Evolutionary conservation across 352 stramenopile genomes (phyloP).

Genomic region (Pilasporangium apinafurcum): DNA sequence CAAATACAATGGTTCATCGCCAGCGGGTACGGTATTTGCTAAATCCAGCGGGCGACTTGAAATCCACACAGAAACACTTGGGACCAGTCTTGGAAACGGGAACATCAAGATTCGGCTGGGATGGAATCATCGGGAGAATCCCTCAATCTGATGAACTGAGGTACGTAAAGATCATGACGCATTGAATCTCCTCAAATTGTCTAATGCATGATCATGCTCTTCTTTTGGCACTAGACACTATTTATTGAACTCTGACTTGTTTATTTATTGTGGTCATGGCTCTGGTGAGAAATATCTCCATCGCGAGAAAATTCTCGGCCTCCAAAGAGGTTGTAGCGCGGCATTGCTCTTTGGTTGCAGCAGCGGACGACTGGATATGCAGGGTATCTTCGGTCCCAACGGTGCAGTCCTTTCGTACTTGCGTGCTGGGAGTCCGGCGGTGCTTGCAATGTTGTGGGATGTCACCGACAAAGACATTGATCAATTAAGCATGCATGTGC

Average conservation of each 20-base stretch:
- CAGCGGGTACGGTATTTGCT: slow-evolving; percentile 50
- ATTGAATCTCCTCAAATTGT: not conserved
- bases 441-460: slow-evolving; percentile 99
- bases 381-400: slow-evolving; percentile 91
- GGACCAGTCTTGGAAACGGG: slow-evolving; percentile 40
- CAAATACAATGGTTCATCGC: slow-evolving; percentile 11
- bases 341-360: slow-evolving; percentile 97
- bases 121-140: slow-evolving; percentile 35
- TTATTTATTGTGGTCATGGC: slow-evolving; percentile 98
- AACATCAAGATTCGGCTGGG: slow-evolving; percentile 29
- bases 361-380: slow-evolving; percentile 84
- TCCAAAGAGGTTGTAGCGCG: slow-evolving; percentile 50
- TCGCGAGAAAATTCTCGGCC: slow-evolving; percentile 61
- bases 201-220: not conserved
- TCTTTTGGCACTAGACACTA: slow-evolving; percentile 18
- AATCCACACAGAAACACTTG: slow-evolving; percentile 52
- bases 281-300: slow-evolving; percentile 92
- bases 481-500: slow-evolving; percentile 66
- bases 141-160: slow-evolving; percentile 45
- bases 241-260: slow-evolving; percentile 75
- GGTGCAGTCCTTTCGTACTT: slow-evolving; percentile 95
- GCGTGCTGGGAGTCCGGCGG: slow-evolving; percentile 83
- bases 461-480: slow-evolving; percentile 99
- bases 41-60: slow-evolving; percentile 72
- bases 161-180: slow-evolving; percentile 16